Conservation (phyloP, 2,329 filamentous ascomycete genomes). For the Aspergillus unguis region DNA sequence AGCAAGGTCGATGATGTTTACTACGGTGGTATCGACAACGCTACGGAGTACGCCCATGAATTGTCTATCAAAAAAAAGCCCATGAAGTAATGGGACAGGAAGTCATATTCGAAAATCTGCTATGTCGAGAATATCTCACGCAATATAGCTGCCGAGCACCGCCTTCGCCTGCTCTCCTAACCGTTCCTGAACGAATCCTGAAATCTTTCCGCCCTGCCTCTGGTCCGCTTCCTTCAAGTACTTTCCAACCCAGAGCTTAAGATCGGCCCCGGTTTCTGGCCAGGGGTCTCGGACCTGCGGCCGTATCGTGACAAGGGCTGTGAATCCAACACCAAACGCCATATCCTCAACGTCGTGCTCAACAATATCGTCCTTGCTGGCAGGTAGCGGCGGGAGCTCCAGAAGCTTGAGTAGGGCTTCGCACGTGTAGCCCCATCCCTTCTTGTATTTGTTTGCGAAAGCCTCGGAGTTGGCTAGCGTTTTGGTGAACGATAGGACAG, state of each 20-base stretch:
- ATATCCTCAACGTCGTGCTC: conserved; percentile 94
- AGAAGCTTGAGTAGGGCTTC: conserved; percentile 85
- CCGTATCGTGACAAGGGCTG: conserved; percentile 86
- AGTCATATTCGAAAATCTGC: background rate
- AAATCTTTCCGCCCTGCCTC: conserved; percentile 68
- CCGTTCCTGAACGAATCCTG: conserved; percentile 67
- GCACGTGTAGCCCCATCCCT: conserved; percentile 89
- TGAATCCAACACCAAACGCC: conserved; percentile 92
- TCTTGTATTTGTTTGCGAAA: conserved; percentile 77
- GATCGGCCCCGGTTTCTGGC: conserved; percentile 74
- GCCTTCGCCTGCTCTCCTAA: conserved; percentile 59
- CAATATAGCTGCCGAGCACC: conserved; percentile 49
- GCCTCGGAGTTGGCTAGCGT: conserved; percentile 80
- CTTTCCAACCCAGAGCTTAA: conserved; percentile 76
- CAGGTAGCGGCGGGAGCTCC: conserved; percentile 76
- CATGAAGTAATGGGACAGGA: background rate
- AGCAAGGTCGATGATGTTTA: background rate
- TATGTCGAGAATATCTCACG: conserved; percentile 14
- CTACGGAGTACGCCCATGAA: background rate
- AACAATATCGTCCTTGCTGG: conserved; percentile 69
- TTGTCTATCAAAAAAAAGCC: too few relatives aligned
- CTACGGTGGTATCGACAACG: background rate
- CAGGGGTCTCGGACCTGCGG: conserved; percentile 73
- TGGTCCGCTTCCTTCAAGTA: conserved; percentile 75
- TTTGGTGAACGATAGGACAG: conserved; percentile 89